phyloP scores from a whole-genome alignment of 2,329 filamentous ascomycete species.

The Hypocrella siamensis region DNA sequence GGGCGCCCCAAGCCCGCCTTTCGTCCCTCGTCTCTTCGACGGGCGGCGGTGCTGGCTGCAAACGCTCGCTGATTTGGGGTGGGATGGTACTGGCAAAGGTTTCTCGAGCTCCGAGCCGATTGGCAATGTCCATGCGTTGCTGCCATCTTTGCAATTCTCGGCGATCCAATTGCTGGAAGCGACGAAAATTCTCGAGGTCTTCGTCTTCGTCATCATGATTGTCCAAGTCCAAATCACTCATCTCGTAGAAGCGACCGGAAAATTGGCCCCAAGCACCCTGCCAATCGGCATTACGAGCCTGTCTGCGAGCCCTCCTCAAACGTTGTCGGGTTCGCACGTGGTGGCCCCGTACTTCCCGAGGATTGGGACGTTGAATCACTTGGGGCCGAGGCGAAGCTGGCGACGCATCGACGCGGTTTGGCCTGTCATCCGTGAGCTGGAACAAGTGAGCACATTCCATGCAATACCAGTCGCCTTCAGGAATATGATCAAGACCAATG shows the following conservation, averaged over 20 bases:
- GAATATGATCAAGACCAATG: conserved; percentile 64
- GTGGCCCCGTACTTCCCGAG: conserved; percentile 17
- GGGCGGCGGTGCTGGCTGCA: conserved; percentile 40
- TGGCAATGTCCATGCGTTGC: conserved; percentile 67
- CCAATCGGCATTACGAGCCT: conserved; percentile 68
- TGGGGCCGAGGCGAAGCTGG: conserved; percentile 16
- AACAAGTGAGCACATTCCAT: conserved; percentile 55
- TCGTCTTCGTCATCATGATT: conserved; percentile 48
- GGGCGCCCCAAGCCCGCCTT: conserved; percentile 72
- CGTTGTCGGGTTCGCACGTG: conserved; percentile 39
- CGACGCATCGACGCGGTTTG: conserved; percentile 16
- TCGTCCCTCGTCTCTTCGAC: conserved; percentile 62
- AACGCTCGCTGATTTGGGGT: conserved; percentile 42
- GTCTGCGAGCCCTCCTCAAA: conserved; percentile 38
- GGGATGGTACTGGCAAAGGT: conserved; percentile 51
- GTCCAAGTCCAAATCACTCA: conserved; percentile 25
- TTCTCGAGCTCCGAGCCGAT: conserved; percentile 58
- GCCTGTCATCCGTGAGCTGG: conserved; percentile 14
- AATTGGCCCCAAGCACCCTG: conserved; percentile 67
- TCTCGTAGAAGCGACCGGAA: conserved; percentile 45
- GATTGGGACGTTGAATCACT: conserved; percentile 14
- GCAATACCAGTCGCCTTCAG: conserved; percentile 77
- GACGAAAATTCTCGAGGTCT: conserved; percentile 43
- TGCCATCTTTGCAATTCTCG: conserved; percentile 62
- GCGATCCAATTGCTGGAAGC: conserved; percentile 37